These are phyloP conservation scores for Pseudopyricularia cyperi DNA, from an alignment of 2,329 filamentous ascomycete genomes.

Conservation along the genomic window DNA sequence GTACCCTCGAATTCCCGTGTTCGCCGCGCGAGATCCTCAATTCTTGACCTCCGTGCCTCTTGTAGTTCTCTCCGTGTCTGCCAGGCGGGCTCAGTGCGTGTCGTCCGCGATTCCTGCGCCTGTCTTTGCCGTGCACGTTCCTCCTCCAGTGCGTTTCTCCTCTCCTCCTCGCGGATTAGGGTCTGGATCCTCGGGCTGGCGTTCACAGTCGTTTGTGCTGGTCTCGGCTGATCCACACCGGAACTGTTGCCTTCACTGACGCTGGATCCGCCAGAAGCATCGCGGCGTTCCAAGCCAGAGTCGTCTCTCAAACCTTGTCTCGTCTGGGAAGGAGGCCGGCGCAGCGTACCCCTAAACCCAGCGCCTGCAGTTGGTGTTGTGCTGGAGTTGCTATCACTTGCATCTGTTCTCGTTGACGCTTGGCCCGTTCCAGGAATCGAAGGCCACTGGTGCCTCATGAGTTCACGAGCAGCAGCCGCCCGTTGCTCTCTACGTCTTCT, in stretches of 20 bases:
- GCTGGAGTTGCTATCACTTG: too few species aligned
- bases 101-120: neutral
- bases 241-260: neutral
- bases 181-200: neutral
- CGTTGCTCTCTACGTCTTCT: slow-evolving; percentile 36
- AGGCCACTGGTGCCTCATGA: neutral
- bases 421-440: neutral
- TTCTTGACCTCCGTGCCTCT: too few species aligned
- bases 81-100: neutral
- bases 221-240: neutral
- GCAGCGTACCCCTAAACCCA: too few species aligned
- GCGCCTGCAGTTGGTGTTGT: too few species aligned
- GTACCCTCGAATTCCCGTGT: too few species aligned
- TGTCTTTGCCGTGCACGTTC: neutral
- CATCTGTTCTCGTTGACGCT: neutral
- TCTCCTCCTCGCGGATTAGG: neutral
- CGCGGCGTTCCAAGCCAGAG: too few species aligned
- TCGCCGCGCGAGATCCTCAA: too few species aligned
- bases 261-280: too few species aligned
- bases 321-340: too few species aligned
- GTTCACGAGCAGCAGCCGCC: slow-evolving; percentile 3
- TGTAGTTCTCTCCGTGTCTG: too few species aligned
- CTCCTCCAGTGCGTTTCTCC: neutral
- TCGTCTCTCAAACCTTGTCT: too few species aligned
- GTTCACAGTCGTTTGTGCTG: neutral